Evolutionary conservation across 192 early-diverging fungal species (phyloP).

Genomic region (Paraglomus occultum): DNA sequence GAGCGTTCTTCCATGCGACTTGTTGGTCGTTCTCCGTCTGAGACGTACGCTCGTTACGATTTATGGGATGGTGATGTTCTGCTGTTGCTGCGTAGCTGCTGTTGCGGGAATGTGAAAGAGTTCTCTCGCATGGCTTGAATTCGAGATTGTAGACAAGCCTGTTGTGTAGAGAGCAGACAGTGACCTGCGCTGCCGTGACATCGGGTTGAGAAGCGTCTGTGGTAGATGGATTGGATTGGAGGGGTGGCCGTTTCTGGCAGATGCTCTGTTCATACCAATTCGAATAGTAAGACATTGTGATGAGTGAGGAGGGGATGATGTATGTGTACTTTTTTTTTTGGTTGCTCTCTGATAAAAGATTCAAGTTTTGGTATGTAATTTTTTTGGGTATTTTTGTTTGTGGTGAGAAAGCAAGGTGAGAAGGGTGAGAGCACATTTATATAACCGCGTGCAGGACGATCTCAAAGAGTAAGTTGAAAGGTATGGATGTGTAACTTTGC

Average conservation of each 20-base stretch:
- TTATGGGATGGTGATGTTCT: background rate
- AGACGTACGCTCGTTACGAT: background rate
- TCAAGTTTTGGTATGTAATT: no score
- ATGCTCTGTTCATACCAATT: conserved; percentile 6
- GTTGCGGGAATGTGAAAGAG: background rate
- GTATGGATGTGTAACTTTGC: no score
- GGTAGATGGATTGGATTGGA: background rate
- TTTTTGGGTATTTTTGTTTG: no score
- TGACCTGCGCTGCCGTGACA: conserved; percentile 10
- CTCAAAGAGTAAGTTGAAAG: no score
- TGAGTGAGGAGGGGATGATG: no score
- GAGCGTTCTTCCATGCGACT: background rate
- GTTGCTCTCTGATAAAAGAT: no score
- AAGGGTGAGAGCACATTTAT: no score
- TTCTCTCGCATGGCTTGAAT: background rate
- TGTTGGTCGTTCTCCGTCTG: background rate
- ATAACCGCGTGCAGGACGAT: no score
- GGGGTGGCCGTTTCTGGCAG: background rate
- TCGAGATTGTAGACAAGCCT: conserved; percentile 6
- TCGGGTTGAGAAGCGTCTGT: background rate
- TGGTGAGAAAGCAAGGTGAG: no score
- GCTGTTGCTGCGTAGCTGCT: background rate
- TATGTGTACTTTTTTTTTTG: no score
- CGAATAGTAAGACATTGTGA: conserved; percentile 1
- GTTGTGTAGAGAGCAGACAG: background rate